These are phyloP conservation scores for Metschnikowia picachoensis DNA, from an alignment of 805 yeast genomes.

Conservation along the genomic window DNA sequence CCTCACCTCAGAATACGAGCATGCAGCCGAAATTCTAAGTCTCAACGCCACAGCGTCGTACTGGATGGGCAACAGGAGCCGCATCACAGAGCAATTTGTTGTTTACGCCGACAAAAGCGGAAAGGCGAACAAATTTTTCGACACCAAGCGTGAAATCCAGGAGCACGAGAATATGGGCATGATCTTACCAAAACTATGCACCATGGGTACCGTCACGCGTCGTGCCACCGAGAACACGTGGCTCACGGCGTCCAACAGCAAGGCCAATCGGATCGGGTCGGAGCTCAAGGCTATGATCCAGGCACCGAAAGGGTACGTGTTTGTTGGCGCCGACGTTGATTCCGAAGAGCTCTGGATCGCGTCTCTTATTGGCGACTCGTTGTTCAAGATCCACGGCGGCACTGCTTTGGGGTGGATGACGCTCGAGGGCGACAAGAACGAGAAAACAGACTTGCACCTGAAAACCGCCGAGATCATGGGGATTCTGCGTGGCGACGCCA, in stretches of 20 bases:
- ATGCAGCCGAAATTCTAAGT: conserved; percentile 75
- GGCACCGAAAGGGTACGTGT: conserved; percentile 85
- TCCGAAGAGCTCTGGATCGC: conserved; percentile 99
- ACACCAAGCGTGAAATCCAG: conserved; percentile 21
- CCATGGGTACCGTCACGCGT: conserved; percentile 97
- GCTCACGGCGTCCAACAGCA: conserved; percentile 96
- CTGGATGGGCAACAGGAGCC: conserved; percentile 87
- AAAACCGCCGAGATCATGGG: conserved; percentile 89
- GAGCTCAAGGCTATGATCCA: conserved; percentile 82
- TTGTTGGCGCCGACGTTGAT: conserved; percentile 99
- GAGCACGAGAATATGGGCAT: conserved; percentile 49
- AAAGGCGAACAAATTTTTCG: conserved; percentile 23
- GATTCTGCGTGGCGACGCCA: conserved; percentile 87
- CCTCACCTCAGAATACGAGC: conserved; percentile 63
- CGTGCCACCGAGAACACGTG: conserved; percentile 97
- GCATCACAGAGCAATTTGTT: conserved; percentile 83
- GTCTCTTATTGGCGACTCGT: conserved; percentile 87
- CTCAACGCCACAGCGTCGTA: conserved; percentile 79
- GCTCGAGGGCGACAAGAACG: conserved; percentile 86
- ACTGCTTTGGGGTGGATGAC: conserved; percentile 99
- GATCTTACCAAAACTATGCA: conserved; percentile 76
- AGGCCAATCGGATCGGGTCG: conserved; percentile 79
- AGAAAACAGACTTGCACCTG: conserved; percentile 92
- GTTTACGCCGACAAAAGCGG: conserved; percentile 43
- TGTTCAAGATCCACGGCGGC: conserved; percentile 86